phyloP scores from a whole-genome alignment of 2,329 filamentous ascomycete genomes.

The Colletotrichum sublineola region DNA sequence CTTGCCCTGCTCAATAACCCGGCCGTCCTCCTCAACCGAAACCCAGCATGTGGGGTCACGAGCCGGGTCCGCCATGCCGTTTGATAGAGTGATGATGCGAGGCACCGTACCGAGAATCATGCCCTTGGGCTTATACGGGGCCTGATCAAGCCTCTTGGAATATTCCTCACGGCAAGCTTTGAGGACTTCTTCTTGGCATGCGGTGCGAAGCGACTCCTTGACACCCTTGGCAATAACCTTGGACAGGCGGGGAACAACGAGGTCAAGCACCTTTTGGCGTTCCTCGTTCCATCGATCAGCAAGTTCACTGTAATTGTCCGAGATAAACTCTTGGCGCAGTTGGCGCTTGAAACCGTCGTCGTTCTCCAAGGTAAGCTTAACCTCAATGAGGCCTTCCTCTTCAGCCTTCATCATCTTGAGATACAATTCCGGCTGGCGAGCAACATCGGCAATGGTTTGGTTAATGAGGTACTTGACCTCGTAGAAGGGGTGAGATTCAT shows the following conservation, averaged over 20 bases:
- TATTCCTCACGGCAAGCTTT: conserved; percentile 90
- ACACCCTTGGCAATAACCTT: conserved; percentile 89
- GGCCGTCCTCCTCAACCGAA: conserved; percentile 92
- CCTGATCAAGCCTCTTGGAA: conserved; percentile 90
- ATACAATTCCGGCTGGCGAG: conserved; percentile 88
- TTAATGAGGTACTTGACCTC: conserved; percentile 97
- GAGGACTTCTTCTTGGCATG: conserved; percentile 94
- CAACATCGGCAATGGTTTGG: conserved; percentile 85
- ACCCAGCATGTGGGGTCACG: conserved; percentile 91
- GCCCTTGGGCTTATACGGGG: conserved; percentile 94
- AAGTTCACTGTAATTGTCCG: conserved; percentile 94
- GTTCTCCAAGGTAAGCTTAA: conserved; percentile 82
- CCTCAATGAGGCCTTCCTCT: conserved; percentile 90
- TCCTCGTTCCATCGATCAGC: conserved; percentile 96
- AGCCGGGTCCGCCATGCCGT: conserved; percentile 79
- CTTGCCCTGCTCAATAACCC: conserved; percentile 89
- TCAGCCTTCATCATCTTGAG: conserved; percentile 98
- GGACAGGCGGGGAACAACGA: conserved; percentile 85
- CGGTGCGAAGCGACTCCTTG: conserved; percentile 92
- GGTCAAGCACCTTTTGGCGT: conserved; percentile 85
- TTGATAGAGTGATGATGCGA: conserved; percentile 87
- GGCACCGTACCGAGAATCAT: conserved; percentile 90
- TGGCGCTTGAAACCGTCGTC: conserved; percentile 81
- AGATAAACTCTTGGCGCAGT: conserved; percentile 87
- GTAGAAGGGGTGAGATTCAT: conserved; percentile 95